Conservation (phyloP, 1,284 basidiomycete species). For the Anthracocystis panici-leucophaei region DNA sequence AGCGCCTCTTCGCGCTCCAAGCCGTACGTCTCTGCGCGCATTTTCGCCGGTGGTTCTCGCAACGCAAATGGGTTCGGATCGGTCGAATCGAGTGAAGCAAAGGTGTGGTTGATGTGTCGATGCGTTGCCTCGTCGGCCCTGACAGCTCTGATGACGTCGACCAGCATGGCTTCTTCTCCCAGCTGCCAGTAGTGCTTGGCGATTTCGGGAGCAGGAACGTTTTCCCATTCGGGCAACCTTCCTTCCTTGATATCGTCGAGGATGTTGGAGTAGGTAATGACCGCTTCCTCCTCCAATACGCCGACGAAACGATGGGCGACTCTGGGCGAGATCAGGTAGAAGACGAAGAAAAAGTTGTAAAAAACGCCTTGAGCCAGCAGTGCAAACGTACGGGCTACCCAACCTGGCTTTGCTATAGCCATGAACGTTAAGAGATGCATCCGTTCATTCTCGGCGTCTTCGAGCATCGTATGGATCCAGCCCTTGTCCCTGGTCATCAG, state of each 20-base stretch:
- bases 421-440: constrained; percentile 59
- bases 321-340: constrained; percentile 82
- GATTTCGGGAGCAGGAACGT: constrained; percentile 81
- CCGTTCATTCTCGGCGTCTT: constrained; percentile 64
- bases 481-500: constrained; percentile 59
- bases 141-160: constrained; percentile 90
- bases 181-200: constrained; percentile 92
- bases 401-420: constrained; percentile 43
- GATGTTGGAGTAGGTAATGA: constrained; percentile 76
- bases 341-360: constrained; percentile 72
- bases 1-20: constrained; percentile 57
- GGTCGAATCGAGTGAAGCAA: constrained; percentile 46
- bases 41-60: constrained; percentile 42
- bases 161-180: constrained; percentile 76
- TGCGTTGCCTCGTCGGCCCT: constrained; percentile 82
- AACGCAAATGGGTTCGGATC: constrained; percentile 60
- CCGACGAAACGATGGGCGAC: constrained; percentile 94
- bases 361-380: constrained; percentile 76
- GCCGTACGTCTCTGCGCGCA: constrained; percentile 46
- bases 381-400: constrained; percentile 34
- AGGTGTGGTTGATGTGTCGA: constrained; percentile 60
- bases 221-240: constrained; percentile 84
- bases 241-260: constrained; percentile 88
- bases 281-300: constrained; percentile 94
- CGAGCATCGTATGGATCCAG: constrained; percentile 61